phyloP scores from a whole-genome alignment of 1,284 basidiomycete genomes.

The Chalciporus sp. region DNA sequence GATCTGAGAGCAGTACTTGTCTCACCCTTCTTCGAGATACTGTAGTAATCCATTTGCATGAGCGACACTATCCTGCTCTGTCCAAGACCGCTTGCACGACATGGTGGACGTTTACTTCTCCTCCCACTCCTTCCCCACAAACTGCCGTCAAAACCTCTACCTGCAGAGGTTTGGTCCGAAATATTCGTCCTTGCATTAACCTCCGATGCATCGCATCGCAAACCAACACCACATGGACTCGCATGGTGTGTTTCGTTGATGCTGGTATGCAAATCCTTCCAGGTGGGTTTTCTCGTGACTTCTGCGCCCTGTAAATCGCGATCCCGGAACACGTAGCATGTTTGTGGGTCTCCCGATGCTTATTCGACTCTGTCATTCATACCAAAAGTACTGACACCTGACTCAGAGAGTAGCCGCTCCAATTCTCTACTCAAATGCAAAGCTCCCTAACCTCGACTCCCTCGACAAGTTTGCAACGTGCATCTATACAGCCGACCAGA shows the following conservation, averaged over 20 bases:
- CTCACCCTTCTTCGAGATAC: neutral
- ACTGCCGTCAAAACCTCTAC: slow-evolving; percentile 55
- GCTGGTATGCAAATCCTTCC: slow-evolving; percentile 71
- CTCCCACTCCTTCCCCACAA: slow-evolving; percentile 64
- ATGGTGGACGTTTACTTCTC: slow-evolving; percentile 62
- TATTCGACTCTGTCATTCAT: neutral
- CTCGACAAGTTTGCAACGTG: slow-evolving; percentile 60
- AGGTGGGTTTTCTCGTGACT: slow-evolving; percentile 48
- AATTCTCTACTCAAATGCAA: slow-evolving; percentile 64
- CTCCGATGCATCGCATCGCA: slow-evolving; percentile 18
- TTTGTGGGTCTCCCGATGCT: too few relatives aligned
- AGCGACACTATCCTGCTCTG: slow-evolving; percentile 41
- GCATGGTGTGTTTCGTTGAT: slow-evolving; percentile 45
- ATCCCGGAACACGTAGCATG: neutral
- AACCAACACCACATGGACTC: slow-evolving; percentile 18
- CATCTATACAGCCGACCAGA: slow-evolving; percentile 65
- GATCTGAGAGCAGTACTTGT: neutral
- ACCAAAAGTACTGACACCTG: slow-evolving; percentile 16
- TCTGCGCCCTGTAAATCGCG: neutral
- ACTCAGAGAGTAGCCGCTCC: slow-evolving; percentile 68
- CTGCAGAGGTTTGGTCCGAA: slow-evolving; percentile 69
- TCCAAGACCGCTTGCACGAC: slow-evolving; percentile 52
- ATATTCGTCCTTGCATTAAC: slow-evolving; percentile 56
- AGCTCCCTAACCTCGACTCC: slow-evolving; percentile 46
- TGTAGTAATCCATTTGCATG: slow-evolving; percentile 24